Evolutionary conservation across 1,284 basidiomycete genomes (phyloP), one percentile per base, ranked within the genome.

Genomic region (Ganoderma leucocontextum): DNA sequence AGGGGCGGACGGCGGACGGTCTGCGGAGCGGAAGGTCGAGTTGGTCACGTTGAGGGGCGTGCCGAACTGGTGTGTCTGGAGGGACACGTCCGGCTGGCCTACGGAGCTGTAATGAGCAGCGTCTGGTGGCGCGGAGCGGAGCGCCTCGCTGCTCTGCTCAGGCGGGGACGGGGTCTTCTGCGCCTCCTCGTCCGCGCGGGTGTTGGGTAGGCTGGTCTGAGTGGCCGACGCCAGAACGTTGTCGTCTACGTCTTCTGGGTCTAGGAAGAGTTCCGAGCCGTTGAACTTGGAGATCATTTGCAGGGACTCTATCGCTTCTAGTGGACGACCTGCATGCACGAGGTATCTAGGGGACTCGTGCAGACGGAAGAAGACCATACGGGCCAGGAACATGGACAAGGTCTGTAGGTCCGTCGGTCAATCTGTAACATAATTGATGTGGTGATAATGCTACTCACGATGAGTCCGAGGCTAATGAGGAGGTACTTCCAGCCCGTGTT

Each of bases 341-440:
- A 98, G 90, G 76, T 91, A 97, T 42, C 95, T 89, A 10, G 97
- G 96, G 0, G 95, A 97, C 81, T 99, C 97, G 78, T 97, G 91
- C 19, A 99, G 82, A 10, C 90, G 89, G 85, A 99, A 98, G 79
- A 98, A 91, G 10, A 94, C 82, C 71, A 97, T 94, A 19, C 97
- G 92, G 2, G 90, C 90, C 29, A 94, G 77, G 76, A 96, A 96
- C 90, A 98, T 97, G 1, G 85, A 79, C 17, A 97, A 82, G 17
- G 96, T 98, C 94, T 97, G 47, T 15, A 19, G 4, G 22, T 58
- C 25, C 10, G 35, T 17, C 7, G 15, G 38, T 33, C 17, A 22
- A 15, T 1, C 35, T 44, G 12, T 42, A 38, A 29, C 6, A 9
- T 35, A 35, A 25, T n/a, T 17, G 12, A 33, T 15, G 17, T 42